These are phyloP conservation scores for Pseudonitzschia pungens DNA, from an alignment of 108 stramenopile genomes.

Conservation along the genomic window DNA sequence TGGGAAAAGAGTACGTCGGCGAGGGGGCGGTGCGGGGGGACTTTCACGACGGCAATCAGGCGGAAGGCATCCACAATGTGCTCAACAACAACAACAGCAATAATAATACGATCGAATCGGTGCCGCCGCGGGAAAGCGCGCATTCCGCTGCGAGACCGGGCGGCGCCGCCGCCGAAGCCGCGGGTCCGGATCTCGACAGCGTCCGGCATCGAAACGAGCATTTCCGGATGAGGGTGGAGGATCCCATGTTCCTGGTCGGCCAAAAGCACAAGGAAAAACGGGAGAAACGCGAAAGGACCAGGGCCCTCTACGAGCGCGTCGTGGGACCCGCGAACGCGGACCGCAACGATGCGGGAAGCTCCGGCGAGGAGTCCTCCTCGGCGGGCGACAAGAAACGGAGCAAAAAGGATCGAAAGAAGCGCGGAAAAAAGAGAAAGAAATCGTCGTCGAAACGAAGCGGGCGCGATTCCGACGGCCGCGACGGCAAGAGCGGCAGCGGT, in stretches of 20 bases:
- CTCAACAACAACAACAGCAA: conserved; percentile 43
- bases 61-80: conserved; percentile 56
- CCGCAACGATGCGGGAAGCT: background rate
- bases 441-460: conserved; percentile 18
- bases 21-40: conserved; percentile 54
- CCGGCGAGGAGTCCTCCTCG: conserved; percentile 11
- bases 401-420: conserved; percentile 33
- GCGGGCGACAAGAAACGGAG: conserved; percentile 1
- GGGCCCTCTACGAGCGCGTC: conserved; percentile 62
- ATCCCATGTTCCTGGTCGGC: conserved; percentile 82
- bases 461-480: conserved; percentile 15
- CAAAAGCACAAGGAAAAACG: conserved; percentile 45
- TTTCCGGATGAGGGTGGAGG: conserved; percentile 77
- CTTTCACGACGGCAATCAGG: conserved; percentile 59
- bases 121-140: conserved; percentile 16
- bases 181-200: conserved; percentile 20
- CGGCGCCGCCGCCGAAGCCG: background rate
- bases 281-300: conserved; percentile 56
- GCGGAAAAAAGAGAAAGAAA: conserved; percentile 25
- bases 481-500: conserved; percentile 7
- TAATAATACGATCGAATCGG: conserved; percentile 33
- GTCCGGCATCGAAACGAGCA: conserved; percentile 65
- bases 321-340: conserved; percentile 21
- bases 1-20: conserved; percentile 83
- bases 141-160: background rate